Base-by-base conservation (phyloP, 257 asterid genomes). In the Solanum gandarillasii region DNA sequence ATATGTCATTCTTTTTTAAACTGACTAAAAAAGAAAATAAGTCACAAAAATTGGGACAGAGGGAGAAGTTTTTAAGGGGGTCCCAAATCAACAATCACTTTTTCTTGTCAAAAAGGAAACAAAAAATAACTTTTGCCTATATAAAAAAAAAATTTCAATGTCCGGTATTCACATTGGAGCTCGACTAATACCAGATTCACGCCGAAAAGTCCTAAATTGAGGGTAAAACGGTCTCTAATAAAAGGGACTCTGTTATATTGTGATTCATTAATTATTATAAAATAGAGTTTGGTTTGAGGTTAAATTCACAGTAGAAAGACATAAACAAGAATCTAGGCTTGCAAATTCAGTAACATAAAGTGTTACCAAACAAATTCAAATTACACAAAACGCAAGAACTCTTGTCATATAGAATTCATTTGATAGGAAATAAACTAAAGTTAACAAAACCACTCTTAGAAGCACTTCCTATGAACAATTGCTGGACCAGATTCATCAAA, bases 401-500 rank as follows among this genome's bases (percentile, higher is more conserved):
- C 67, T 7, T 13, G 31, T 43, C 67, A 79, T 16, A 41, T 16
- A 81, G 36, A 48, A 81, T 81, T 81, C 14, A 29, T 46, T 46
- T 8, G 39, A 46, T 14, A 65, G 67, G 4, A 79, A 78, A 13
- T 41, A 12, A n/a, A 39, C 35, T n/a, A 14, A 12, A 13, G n/a
- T 76, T 78, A 23, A n/a, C 84, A 41, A 43, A 65, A 81, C 48
- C 46, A 70, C 9, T 20, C 87, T 70, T 48, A 86, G 70, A 86
- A 86, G 71, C 87, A 86, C 87, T 86, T 86, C 70, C 87, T 70
- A 5, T 86, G 87, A 1, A 86, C 87, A 70, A 86, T 70, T 25
- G 83, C 87, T 27, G 87, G 87, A 86, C 87, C 87, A 3, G 83
- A 86, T 86, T 86, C 87, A 70, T 70, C 71, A 34, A 70, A 86